Evolutionary conservation across 345 rosid species (phyloP), one percentile per base, ranked within the genome.

Genomic region (Ceriops decandra): DNA sequence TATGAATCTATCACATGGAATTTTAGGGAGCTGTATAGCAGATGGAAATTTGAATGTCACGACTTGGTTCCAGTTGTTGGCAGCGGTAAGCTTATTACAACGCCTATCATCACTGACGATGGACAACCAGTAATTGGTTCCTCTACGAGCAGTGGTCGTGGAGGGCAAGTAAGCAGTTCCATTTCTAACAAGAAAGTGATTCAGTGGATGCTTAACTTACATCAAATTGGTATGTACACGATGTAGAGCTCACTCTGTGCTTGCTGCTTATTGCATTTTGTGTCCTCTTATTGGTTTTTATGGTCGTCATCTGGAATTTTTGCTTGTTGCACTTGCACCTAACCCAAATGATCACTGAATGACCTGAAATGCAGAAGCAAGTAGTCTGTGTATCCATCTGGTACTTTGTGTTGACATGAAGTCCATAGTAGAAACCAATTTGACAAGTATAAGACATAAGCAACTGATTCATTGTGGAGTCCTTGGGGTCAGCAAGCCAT

Each of bases 41-140:
- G 68, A 62, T 88, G 89, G 95, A 93, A 93, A 86, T 72, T 83
- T 52, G 90, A 89, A 77, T 91, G 97, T 75, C 85, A 82, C 78
- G 76, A 74, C 59, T 82, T 91, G 89, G 86, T 86, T 81, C 95
- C 98, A 33, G 68, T 89, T 52, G 81, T 93, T 79, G 98, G 98
- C 52, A 87, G 88, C 52, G 97, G 96, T 24, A 83, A 79, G 72
- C 76, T 79, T 72, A 76, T 88, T 64, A 84, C 85, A 16, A 66
- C 86, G 69, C 83, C 98, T 4, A 79, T 91, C 20, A 78, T 88
- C 56, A 78, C 81, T 31, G 90, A 89, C 62, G 84, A 81, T 77
- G 98, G 96, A 33, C 74, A 76, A 42, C 85, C 87, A 31, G 74
- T 85, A 46, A 78, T 82, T 31, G 86, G 73, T 65, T 64, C 85